These are phyloP conservation scores for Saprolegnia diclina DNA, from an alignment of 352 stramenopile species.

Conservation along the genomic window DNA sequence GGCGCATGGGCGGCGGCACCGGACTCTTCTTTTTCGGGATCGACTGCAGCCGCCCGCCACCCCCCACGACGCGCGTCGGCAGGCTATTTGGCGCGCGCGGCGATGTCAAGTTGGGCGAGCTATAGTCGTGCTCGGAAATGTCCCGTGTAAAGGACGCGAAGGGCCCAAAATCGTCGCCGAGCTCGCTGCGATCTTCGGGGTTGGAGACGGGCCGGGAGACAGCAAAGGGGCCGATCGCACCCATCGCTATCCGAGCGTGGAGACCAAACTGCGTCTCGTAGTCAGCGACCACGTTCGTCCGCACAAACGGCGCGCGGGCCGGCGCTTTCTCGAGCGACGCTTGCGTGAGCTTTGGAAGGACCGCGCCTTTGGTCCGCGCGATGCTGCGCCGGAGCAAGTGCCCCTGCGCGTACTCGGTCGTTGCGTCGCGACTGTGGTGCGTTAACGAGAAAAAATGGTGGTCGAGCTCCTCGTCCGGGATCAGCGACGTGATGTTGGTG, in stretches of 20 bases:
- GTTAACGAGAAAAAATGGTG: constrained; percentile 19
- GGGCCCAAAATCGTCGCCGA: background rate
- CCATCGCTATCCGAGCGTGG: background rate
- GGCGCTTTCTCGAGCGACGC: background rate
- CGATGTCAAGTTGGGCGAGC: background rate
- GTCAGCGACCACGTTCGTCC: background rate
- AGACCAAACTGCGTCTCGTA: constrained; percentile 11
- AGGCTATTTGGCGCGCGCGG: background rate
- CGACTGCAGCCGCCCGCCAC: no score
- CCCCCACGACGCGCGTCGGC: no score
- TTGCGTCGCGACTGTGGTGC: constrained; percentile 8
- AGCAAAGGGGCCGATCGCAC: background rate
- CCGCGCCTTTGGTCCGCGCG: background rate
- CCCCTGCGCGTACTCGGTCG: constrained; percentile 1
- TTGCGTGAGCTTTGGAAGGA: constrained; percentile 11
- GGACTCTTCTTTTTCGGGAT: no score
- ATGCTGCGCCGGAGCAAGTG: constrained; percentile 6
- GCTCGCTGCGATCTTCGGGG: background rate
- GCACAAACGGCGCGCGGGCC: background rate
- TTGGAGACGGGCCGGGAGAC: background rate
- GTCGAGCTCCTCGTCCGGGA: constrained; percentile 21
- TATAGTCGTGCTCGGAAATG: background rate
- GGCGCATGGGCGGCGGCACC: no score
- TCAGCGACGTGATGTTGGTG: constrained; percentile 17
- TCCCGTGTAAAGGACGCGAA: constrained; percentile 2